A percentile compares a stretch with the other conserved stretches of the same genome.
Conservation (phyloP, 202 grass and related monocot genomes). For the Zizania palustris region DNA sequence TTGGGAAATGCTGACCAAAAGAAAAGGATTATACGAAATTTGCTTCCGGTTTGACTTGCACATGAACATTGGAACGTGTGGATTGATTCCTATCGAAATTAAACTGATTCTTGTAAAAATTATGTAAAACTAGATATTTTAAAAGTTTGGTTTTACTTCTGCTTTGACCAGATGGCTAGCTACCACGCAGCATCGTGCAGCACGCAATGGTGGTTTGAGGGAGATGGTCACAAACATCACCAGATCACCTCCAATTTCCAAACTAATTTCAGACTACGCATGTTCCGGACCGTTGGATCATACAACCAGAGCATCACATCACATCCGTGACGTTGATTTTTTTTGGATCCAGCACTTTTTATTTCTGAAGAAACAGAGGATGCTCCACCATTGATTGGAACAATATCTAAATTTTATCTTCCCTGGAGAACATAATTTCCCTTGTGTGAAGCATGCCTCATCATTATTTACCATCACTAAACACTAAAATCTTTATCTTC, state of each 20-base stretch:
- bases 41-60: no score
- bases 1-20: neutral
- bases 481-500: no score
- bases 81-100: no score
- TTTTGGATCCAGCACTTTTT: neutral
- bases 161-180: constrained; percentile 7
- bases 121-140: neutral
- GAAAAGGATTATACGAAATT: neutral
- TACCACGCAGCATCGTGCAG: neutral
- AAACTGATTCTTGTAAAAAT: no score
- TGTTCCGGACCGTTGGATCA: neutral
- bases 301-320: no score
- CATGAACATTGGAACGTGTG: no score
- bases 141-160: neutral
- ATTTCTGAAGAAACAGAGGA: neutral
- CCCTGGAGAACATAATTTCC: neutral
- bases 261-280: neutral
- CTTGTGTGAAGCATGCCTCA: neutral
- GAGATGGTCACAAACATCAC: neutral
- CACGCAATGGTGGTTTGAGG: neutral
- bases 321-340: neutral
- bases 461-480: no score
- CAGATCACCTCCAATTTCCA: neutral
- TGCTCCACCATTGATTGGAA: neutral
- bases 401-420: neutral